These are phyloP conservation scores for Clitopilus hobsonii DNA, from an alignment of 768 basidiomycete species.

Conservation along the genomic window DNA sequence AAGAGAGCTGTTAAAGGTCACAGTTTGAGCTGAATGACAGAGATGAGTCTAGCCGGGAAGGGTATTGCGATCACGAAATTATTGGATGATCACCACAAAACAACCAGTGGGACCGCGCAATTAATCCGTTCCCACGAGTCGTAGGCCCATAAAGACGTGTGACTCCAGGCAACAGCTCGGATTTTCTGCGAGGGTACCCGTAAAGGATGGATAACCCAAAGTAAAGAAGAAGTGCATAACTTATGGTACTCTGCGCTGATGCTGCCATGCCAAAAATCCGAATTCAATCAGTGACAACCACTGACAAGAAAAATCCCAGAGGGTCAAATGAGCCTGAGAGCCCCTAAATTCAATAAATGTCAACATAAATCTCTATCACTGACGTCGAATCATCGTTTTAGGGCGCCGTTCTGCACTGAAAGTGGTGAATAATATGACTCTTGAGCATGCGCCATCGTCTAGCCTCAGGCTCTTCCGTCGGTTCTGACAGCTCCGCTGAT, in stretches of 20 bases:
- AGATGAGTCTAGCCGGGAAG: not conserved
- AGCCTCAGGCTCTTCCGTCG: not conserved
- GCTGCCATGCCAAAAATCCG: not conserved
- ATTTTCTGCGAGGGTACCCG: not conserved
- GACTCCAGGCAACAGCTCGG: not conserved
- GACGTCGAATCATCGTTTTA: not conserved
- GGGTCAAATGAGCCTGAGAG: not conserved
- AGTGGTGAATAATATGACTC: not conserved
- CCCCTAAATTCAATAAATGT: not conserved
- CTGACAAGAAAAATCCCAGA: too few species aligned
- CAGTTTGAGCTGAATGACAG: not conserved
- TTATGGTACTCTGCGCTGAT: not conserved
- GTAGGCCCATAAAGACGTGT: not conserved
- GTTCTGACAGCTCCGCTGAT: not conserved
- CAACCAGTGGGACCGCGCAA: not conserved
- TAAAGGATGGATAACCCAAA: not conserved
- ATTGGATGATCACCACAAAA: not conserved
- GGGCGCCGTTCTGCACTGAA: not conserved
- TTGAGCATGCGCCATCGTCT: not conserved
- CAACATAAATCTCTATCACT: not conserved
- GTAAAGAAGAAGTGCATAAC: not conserved
- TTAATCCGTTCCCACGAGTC: slow-evolving; percentile 1
- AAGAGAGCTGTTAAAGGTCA: not conserved
- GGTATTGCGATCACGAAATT: slow-evolving; percentile 1
- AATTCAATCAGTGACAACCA: too few species aligned